Base-by-base conservation (phyloP, 1,284 basidiomycete species). In the Trichosporon inkin region DNA sequence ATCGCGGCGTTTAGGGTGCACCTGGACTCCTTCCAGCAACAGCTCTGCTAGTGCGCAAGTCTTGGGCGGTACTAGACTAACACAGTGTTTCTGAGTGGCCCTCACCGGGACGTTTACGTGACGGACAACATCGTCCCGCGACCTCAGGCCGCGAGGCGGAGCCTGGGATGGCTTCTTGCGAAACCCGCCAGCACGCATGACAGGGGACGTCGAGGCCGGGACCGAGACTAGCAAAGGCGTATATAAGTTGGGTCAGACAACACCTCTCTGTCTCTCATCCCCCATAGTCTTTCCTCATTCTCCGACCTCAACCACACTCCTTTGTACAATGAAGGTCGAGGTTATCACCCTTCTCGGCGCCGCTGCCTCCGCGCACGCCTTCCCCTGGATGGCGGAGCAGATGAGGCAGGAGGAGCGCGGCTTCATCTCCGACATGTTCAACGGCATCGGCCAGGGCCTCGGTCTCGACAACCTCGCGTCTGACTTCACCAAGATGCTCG, bases 371-470 rank as follows among this genome's bases (percentile, higher is more conserved):
- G 36, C 22, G 28, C 32, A 28, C 24, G 61, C 61, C 24, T 62
- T 55, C 61, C 56, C 61, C 36, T 62, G 51, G 39, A 62, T 62
- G 61, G 61, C 61, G 38, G 49, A 39, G 28, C 56, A 51, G 22
- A 56, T 56, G 17, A 35, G 32, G 28, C 41, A 56, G 24, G 55
- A 41, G 32, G 40, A 56, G 34, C 55, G 55, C 20, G 55, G 55
- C 28, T 47, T 44, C 40, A 17, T 56, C 41, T 32, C 16, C 17
- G 55, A 56, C 55, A 40, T 44, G 28, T 32, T 47, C 55, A 44
- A 54, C 34, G 24, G 24, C 53, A 28, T 56, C 41, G 22, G 52
- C 40, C 51, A 49, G n/a, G n/a, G 39, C 8, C 35, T 41, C 19
- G 55, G 57, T 11, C 38, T 54, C 32, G 56, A 56, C 53, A 54